phyloP scores from a whole-genome alignment of 2,329 filamentous ascomycete species.

The Xylaria sp. region DNA sequence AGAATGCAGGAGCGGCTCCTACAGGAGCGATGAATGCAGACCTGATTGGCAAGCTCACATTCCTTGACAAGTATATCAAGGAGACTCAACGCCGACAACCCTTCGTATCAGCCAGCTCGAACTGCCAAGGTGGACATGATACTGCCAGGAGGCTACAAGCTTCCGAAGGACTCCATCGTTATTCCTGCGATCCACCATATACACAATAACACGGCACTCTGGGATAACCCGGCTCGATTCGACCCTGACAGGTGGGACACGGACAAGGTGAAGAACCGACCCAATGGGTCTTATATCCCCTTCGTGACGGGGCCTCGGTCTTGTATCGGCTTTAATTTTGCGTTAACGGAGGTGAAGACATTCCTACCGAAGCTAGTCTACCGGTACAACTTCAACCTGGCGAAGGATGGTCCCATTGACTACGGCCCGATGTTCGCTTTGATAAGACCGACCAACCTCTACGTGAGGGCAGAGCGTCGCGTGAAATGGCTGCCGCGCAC shows the following conservation, averaged over 20 bases:
- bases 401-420: conserved; percentile 56
- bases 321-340: conserved; percentile 71
- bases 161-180: conserved; percentile 58
- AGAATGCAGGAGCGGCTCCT: conserved; percentile 62
- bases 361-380: conserved; percentile 63
- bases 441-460: conserved; percentile 61
- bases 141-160: conserved; percentile 62
- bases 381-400: conserved; percentile 61
- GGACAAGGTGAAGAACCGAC: conserved; percentile 57
- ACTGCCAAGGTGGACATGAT: conserved; percentile 62
- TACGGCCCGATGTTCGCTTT: conserved; percentile 66
- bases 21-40: conserved; percentile 60
- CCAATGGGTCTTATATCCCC: conserved; percentile 58
- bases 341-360: conserved; percentile 65
- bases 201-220: conserved; percentile 59
- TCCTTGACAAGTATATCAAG: conserved; percentile 64
- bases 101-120: conserved; percentile 65
- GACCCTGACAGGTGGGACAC: conserved; percentile 66
- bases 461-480: conserved; percentile 55
- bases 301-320: conserved; percentile 62
- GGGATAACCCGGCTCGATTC: conserved; percentile 64
- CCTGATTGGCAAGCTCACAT: conserved; percentile 53
- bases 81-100: conserved; percentile 65
- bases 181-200: conserved; percentile 59
- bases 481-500: conserved; percentile 52